These are phyloP conservation scores for Pseudozyma thailandica DNA, from an alignment of 1,284 basidiomycete genomes.

Conservation along the genomic window DNA sequence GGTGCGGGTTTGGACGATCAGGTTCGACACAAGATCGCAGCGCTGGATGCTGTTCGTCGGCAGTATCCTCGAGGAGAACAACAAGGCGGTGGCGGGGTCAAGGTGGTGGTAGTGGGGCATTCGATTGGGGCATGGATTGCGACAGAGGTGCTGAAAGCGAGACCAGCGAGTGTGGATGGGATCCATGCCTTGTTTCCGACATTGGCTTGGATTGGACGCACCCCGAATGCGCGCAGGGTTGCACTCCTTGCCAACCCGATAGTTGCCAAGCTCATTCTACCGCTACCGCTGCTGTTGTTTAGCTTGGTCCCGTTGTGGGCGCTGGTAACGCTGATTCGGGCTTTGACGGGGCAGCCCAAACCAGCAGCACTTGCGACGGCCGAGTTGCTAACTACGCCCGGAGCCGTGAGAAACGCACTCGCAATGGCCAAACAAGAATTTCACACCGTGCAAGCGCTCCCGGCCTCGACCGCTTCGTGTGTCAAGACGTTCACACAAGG, in stretches of 20 bases:
- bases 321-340: conserved; percentile 31
- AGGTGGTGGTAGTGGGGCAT: conserved; percentile 54
- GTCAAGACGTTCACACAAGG: too few relatives aligned
- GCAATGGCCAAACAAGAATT: conserved; percentile 57
- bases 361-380: conserved; percentile 37
- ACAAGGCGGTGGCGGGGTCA: conserved; percentile 8
- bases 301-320: conserved; percentile 44
- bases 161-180: conserved; percentile 32
- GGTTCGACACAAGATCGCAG: conserved; percentile 51
- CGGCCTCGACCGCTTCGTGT: too few relatives aligned
- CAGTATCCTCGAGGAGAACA: conserved; percentile 15
- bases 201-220: conserved; percentile 47
- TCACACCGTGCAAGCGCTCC: conserved; percentile 25
- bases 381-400: conserved; percentile 39
- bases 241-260: conserved; percentile 28
- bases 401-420: conserved; percentile 46
- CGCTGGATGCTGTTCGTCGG: conserved; percentile 32
- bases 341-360: conserved; percentile 31
- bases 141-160: conserved; percentile 33
- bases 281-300: conserved; percentile 41
- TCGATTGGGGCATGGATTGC: conserved; percentile 57
- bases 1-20: conserved; percentile 47
- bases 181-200: conserved; percentile 59
- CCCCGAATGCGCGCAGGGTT: conserved; percentile 50
- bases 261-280: conserved; percentile 12